Conservation (phyloP, 2,329 filamentous ascomycete species). For the Thielaviopsis punctulata region DNA sequence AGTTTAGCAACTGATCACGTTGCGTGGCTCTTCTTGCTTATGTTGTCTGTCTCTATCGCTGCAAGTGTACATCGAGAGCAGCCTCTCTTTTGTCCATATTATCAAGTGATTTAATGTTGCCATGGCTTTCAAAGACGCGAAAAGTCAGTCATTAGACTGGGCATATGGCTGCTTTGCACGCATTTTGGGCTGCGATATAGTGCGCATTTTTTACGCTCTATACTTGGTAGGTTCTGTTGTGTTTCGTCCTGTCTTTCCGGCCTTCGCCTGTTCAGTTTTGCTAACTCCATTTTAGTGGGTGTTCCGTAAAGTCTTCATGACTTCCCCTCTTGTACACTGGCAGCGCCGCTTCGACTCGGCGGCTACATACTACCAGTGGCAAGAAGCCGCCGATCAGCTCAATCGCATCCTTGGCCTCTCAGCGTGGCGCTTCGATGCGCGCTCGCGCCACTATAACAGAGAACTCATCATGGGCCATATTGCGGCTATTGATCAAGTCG, state of each 20-base stretch:
- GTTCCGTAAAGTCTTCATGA: constrained; percentile 4
- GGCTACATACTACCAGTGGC: constrained; percentile 67
- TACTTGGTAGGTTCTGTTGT: not conserved
- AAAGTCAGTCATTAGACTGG: constrained; percentile 1
- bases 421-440: constrained; percentile 69
- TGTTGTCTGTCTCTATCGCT: too few species aligned
- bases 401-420: constrained; percentile 69
- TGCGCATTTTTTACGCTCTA: constrained; percentile 1
- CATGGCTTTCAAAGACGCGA: not conserved
- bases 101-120: not conserved
- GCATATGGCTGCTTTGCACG: not conserved
- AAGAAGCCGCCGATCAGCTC: constrained; percentile 65
- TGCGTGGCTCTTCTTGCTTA: too few species aligned
- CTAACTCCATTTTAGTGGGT: constrained; percentile 11
- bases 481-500: constrained; percentile 49
- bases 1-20: too few species aligned
- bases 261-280: not conserved
- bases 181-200: constrained; percentile 7
- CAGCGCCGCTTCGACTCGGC: constrained; percentile 39
- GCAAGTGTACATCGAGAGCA: too few species aligned
- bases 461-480: constrained; percentile 64
- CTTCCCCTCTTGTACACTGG: constrained; percentile 9
- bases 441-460: constrained; percentile 72
- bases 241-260: not conserved
- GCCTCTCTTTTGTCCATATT: too few species aligned